Percentiles rank a stretch among this genome's conserved stretches.
Evolutionary conservation across 768 basidiomycete genomes (phyloP).

Genomic region (Boletus fagicola): DNA sequence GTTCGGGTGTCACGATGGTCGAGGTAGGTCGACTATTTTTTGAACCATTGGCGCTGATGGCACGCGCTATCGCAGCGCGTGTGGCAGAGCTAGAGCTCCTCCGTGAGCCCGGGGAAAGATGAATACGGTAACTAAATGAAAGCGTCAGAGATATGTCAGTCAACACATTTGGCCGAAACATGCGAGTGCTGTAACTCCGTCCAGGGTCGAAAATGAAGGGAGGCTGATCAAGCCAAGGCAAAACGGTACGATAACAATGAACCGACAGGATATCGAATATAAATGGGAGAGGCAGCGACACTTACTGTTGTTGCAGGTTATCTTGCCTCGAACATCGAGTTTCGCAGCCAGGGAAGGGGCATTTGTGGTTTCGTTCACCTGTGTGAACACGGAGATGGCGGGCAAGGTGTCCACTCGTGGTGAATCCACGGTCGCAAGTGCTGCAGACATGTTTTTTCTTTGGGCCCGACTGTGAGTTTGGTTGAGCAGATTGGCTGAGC

Average conservation of each 20-base stretch:
- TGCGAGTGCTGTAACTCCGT: constrained; percentile 7
- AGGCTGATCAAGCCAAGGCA: background rate
- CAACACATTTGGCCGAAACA: background rate
- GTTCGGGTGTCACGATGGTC: constrained; percentile 27
- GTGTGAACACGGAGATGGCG: constrained; percentile 89
- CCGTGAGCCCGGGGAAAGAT: constrained; percentile 76
- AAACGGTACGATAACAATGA: background rate
- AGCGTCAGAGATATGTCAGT: constrained; percentile 13
- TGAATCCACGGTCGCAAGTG: constrained; percentile 76
- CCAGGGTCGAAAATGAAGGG: constrained; percentile 17
- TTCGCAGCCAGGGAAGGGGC: constrained; percentile 94
- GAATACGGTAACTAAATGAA: constrained; percentile 66
- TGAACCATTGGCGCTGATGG: constrained; percentile 28
- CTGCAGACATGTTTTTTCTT: constrained; percentile 58
- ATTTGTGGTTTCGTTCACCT: constrained; percentile 88
- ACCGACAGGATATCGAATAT: constrained; percentile 1
- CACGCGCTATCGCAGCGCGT: constrained; percentile 55
- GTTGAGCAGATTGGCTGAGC: background rate
- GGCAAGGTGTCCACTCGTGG: constrained; percentile 86
- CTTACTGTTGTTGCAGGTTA: constrained; percentile 58
- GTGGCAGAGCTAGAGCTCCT: constrained; percentile 55
- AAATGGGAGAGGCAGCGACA: background rate
- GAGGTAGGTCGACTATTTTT: constrained; percentile 29
- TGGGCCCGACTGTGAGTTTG: background rate
- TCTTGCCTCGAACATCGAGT: constrained; percentile 89